Evolutionary conservation across 83 land plant species (phyloP), one percentile per base, ranked within the genome.

Genomic region (Picea abies): DNA sequence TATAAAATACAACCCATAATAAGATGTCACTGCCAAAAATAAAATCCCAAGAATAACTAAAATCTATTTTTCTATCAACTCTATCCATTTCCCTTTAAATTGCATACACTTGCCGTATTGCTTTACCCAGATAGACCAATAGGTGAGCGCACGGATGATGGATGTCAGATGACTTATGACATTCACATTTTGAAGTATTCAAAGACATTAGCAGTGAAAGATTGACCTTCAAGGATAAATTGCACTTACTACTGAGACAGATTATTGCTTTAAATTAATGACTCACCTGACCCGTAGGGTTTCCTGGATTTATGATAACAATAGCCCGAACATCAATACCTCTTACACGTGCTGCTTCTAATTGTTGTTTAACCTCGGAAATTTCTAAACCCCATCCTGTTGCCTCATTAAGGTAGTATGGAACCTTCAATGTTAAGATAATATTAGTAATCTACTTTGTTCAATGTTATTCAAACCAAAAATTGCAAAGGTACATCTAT

Each of bases 261-360:
- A 11, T 49, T 75, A 75, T 75, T 75, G 32, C 56, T 49, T 49
- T 75, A 25, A 75, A 20, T 11, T 11, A 49, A 41, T 1, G 23
- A 64, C 82, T 80, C 60, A 97, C 99, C 97, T 97, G 99, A 60
- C 99, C 99, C 10, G 99, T 97, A 10, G 99, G 99, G 82, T 97
- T 97, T 84, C 99, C 99, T n/a, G 99, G 99, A 85, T 97, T 97
- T 85, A 97, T 97, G 41, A 97, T 97, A 56, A 94, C 99, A 83
- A 97, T 82, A 52, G 99, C 98, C 82, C 99, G 89, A 76, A 97
- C 98, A 77, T 76, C 83, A 6, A 89, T 89, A 47, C 99, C 99
- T 82, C 91, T 86, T 63, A 89, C 85, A 81, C 89, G 89, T 15
- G 99, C 97, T 72, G 79, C 85, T 83, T 94, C 89, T 81, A 97